phyloP scores from a whole-genome alignment of 306 rosid species.

The Dalbergia cultrata region DNA sequence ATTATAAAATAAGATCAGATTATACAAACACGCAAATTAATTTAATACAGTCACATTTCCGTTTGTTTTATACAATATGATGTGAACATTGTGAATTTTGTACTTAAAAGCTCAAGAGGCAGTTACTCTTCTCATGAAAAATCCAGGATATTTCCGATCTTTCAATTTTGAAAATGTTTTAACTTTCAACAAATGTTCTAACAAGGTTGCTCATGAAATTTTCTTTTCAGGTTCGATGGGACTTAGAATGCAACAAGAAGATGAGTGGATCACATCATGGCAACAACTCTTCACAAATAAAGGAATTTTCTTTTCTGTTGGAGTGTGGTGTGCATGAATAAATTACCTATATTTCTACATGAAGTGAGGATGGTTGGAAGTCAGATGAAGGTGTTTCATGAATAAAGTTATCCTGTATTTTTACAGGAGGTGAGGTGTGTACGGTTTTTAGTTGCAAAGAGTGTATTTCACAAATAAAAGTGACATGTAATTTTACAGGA shows the following conservation, averaged over 20 bases:
- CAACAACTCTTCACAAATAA: not conserved
- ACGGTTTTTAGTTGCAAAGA: not conserved
- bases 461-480: not conserved
- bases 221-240: not conserved
- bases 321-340: slow-evolving; percentile 22
- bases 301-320: slow-evolving; percentile 4
- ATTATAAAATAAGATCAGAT: no score
- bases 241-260: not conserved
- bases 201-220: not conserved
- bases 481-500: not conserved
- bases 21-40: no score
- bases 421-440: not conserved
- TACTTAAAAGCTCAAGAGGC: not conserved
- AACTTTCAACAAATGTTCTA: not conserved
- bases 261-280: not conserved
- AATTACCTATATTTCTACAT: not conserved
- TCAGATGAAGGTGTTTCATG: not conserved
- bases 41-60: no score
- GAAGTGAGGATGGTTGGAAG: not conserved
- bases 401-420: not conserved
- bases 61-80: no score
- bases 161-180: not conserved
- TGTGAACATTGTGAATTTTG: no score
- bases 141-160: not conserved
- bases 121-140: not conserved